Evolutionary conservation across 495 filamentous ascomycete genomes (phyloP), one percentile per base, ranked within the genome.

Genomic region (Talaromyces ruber): DNA sequence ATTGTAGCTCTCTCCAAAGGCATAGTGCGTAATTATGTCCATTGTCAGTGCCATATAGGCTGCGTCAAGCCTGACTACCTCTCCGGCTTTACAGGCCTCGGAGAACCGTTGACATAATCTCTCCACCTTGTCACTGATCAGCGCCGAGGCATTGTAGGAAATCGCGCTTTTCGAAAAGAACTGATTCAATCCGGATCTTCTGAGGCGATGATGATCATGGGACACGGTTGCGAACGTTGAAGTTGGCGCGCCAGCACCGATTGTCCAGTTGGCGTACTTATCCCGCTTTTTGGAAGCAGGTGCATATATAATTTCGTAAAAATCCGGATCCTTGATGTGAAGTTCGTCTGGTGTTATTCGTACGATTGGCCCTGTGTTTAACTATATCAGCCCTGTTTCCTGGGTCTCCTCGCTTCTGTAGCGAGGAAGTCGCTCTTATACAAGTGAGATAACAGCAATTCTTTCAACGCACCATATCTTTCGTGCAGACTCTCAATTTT

Each of bases 11-110:
- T 62, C 53, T 3, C 73, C 74, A 58, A 75, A 78, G 21, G 70
- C 69, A 63, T 79, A 82, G 12, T 74, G 64, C 2, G 71, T 70
- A 50, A 82, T 81, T 29, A 82, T 69, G 63, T 83, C 80, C 21
- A 71, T 71, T 1, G 77, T 76, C 22, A 81, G 62, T 5, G 72
- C 71, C 24, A 66, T 70, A 52, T 74, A 79, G 3, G 72, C 75
- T 4, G 62, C 60, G 47, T 74, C 68, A n/a, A 82, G 62, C 14
- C 67, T 63, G 0, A 81, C 62, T 3, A 72, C 62, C 18, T 71
- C 54, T 14, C 64, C 37, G 8, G 50, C 50, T 4, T 65, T 30
- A 16, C 52, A 55, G 18, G 64, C 62, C 0, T 50, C 52, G 4
- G 62, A 32, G 8, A 80, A 64, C 0, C 72, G 67, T 6, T 58